Base-by-base conservation (phyloP, 2,329 filamentous ascomycete genomes). In the Ceratocystiopsis sp. region DNA sequence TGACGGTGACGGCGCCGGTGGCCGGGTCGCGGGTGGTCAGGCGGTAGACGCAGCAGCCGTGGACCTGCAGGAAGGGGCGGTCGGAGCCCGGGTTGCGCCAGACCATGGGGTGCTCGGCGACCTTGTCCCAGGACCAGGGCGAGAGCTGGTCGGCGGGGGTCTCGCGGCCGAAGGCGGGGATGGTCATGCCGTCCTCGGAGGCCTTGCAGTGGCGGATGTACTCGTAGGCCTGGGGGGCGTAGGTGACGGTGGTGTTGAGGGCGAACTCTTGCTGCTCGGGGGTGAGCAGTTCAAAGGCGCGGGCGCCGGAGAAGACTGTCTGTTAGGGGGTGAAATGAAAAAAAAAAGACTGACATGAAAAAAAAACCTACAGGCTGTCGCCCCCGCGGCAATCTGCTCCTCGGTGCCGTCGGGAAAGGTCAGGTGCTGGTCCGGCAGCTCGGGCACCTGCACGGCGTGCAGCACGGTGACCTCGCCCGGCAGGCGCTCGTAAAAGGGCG, bases 381-480 rank as follows among this genome's bases (percentile, higher is more conserved):
- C 45, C 1, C 48, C 48, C 2, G 46, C 46, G 0, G 48, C 44
- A 38, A 49, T 45, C 19, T 39, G 3, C 14, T 48, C 40, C n/a
- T 44, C 46, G 7, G 37, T 15, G 14, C 48, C 48, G 17, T 48
- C 40, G 13, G 44, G 39, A 18, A 48, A 49, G n/a, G 32, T 21
- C 1, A 50, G 39, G 17, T 37, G 46, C 42, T 46, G 46, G 16
- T 48, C 43, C 1, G 44, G 41, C 37, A 46, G 38, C 29, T 42
- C 80, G 0, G 81, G 82, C 0, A 86, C 80, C 34, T 68, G 66
- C 12, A 85, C 80, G 0, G 82, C 82, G 45, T 85, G 66, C 16
- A 86, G 66, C 1, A 75, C 76, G 0, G 82, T 86, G 3, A 78
- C 80, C 32, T 76, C 69, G 2, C 81, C 80, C 2, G 82, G 80